Evolutionary conservation across 768 basidiomycete species (phyloP).

Genomic region (Tephrocybe sp.): DNA sequence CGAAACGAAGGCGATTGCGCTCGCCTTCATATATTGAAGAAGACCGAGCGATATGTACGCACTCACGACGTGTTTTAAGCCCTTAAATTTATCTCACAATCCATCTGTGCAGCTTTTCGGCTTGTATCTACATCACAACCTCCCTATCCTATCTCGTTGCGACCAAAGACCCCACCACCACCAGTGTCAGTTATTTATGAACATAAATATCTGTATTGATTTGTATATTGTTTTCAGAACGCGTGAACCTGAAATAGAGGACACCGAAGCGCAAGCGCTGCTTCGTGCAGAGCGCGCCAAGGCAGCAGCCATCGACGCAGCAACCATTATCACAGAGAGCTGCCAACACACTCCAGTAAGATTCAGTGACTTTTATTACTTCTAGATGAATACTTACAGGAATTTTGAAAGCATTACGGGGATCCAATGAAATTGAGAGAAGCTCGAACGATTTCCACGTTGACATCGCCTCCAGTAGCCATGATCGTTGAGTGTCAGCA

Average conservation of each 20-base stretch:
- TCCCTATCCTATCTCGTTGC: slow-evolving; percentile 39
- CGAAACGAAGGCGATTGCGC: slow-evolving; percentile 11
- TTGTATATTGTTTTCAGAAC: slow-evolving; percentile 28
- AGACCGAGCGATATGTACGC: slow-evolving; percentile 5
- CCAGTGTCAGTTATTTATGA: slow-evolving; percentile 29
- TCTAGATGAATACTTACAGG: background rate
- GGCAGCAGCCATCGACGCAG: slow-evolving; percentile 37
- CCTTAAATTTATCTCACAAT: slow-evolving; percentile 2
- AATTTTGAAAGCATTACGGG: background rate
- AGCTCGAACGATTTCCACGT: slow-evolving; percentile 1
- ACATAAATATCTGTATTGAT: background rate
- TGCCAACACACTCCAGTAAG: slow-evolving; percentile 16
- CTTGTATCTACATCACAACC: slow-evolving; percentile 39
- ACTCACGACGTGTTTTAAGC: background rate
- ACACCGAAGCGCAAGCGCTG: slow-evolving; percentile 39
- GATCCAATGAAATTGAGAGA: background rate
- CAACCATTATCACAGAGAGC: slow-evolving; percentile 25
- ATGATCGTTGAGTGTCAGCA: slow-evolving; percentile 30
- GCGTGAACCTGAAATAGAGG: slow-evolving; percentile 48
- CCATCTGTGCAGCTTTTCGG: slow-evolving; percentile 41
- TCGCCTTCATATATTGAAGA: background rate
- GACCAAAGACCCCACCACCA: slow-evolving; percentile 38
- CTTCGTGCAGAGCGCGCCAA: slow-evolving; percentile 36
- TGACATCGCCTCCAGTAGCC: slow-evolving; percentile 18
- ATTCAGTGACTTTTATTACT: background rate